Base-by-base conservation (phyloP, 2,329 filamentous ascomycete species). In the Apiospora aurea region DNA sequence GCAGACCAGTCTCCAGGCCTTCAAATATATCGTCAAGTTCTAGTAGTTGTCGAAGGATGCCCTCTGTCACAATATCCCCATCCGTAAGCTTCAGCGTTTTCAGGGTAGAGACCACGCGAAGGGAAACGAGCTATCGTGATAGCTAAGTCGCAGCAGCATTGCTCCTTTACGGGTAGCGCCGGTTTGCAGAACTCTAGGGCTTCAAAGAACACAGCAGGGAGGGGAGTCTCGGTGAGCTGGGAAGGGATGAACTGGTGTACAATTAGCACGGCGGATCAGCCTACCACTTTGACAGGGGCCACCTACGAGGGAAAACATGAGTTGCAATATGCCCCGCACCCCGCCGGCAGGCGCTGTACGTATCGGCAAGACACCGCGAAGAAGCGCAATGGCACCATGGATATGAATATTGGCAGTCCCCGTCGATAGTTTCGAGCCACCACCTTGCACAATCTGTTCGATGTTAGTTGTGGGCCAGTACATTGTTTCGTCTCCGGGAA, bases 321-420 rank as follows among this genome's bases (percentile, higher is more conserved):
- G 79, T 73, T 90, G 87, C 18, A 90, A 75, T 70, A 90, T 85
- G 6, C 86, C 85, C 46, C 86, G 83, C 73, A 89, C 83, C 5
- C 87, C 86, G 67, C 85, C 82, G 29, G 83, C 79, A 0, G 82
- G 80, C 0, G 79, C 76, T 11, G 80, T 75, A 2, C 80, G 78
- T 47, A 83, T 77, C 1, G 85, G 85, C 6, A 85, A 76, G 71
- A 84, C 83, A 64, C 80, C 83, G 71, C 85, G 85, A 24, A 91
- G 81, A n/a, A 92, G 79, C 14, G 90, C 88, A 64, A 88, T 84
- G 2, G 89, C 89, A 0, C 90, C 90, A 75, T 87, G 83, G 66
- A 91, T 85, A 77, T 92, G 90, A 7, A 86, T 86, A 70, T 85
- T 86, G 74, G 89, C 90, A 26, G 85, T 85, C 21, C 84, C 81